A percentile compares a stretch with the other conserved stretches of the same genome.
Evolutionary conservation across 495 filamentous ascomycete species (phyloP).

Genomic region (Hypoxylon intermedium): DNA sequence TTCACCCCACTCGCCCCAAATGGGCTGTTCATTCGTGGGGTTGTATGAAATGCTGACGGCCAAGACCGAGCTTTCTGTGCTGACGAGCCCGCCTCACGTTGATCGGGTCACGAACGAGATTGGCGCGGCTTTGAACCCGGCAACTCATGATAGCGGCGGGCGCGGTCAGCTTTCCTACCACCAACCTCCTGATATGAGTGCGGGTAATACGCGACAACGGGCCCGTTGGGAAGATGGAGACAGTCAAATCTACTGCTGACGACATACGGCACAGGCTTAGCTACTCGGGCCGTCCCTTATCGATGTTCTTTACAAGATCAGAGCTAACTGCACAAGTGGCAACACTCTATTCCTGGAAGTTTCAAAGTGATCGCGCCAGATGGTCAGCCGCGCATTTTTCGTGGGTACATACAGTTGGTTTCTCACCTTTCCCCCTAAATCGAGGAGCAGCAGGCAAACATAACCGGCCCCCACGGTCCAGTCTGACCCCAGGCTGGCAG

Average conservation of each 20-base stretch:
- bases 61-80: constrained; percentile 28
- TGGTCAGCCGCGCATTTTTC: constrained; percentile 35
- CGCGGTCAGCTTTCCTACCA: constrained; percentile 25
- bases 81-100: constrained; percentile 37
- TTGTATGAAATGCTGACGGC: constrained; percentile 36
- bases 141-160: constrained; percentile 15
- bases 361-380: constrained; percentile 22
- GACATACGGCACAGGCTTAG: constrained; percentile 23
- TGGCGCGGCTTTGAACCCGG: constrained; percentile 17
- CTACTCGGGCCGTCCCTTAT: constrained; percentile 39
- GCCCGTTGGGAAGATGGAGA: no score
- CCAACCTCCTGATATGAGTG: constrained; percentile 1
- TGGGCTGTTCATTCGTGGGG: constrained; percentile 32
- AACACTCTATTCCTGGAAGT: constrained; percentile 25
- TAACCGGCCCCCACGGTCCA: constrained; percentile 23
- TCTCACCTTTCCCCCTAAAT: background rate
- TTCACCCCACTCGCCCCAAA: constrained; percentile 22
- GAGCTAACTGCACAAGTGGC: constrained; percentile 32
- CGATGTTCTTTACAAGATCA: constrained; percentile 29
- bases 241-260: no score
- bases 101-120: constrained; percentile 20
- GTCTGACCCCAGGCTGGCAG: constrained; percentile 9
- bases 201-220: constrained; percentile 37
- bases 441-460: background rate
- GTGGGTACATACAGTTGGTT: no score